Base-by-base conservation (phyloP, 805 yeast species). In the Ogataea nitratoaversa region DNA sequence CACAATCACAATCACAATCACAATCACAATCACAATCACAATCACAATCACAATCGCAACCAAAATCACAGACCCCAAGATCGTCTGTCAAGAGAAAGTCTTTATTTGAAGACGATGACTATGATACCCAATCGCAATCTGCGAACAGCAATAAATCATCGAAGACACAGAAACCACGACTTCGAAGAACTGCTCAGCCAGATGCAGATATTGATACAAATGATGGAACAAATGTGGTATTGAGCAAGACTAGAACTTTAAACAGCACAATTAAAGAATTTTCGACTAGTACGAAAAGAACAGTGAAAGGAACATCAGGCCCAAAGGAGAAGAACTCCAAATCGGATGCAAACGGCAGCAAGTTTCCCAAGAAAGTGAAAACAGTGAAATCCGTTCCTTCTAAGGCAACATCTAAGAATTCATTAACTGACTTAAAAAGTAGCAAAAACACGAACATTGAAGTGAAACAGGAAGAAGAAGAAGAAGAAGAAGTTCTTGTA, bases 11-110 rank as follows among this genome's bases (percentile, higher is more conserved):
- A 25, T 25, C 30, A 11, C 50, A 46, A 30, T 27, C 43, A 14
- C 52, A 46, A 28, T 20, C 31, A 5, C 31, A 25, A 25, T 25
- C 30, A 11, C 50, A 46, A 30, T 27, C 43, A 14, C 52, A 46
- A 25, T 13, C 42, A 12, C 34, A 14, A 14, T 13, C 39, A 18
- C 9, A 7, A 22, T 22, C 25, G 7, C 25, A 22, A 22, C 7
- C 25, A 22, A 18, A 11, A 30, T 13, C 18, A 12, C 16, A 18
- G 12, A n/a, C 32, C 12, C 14, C 19, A 30, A 7, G 18, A 31
- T 18, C 18, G 18, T 19, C 34, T 16, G 14, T 14, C 23, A 31
- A 31, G 23, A 31, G 28, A n/a, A 24, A 13, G 13, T 31, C 41
- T 8, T 5, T 32, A n/a, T 25, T 32, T 29, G 23, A 38, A 12